A percentile compares a stretch with the other conserved stretches of the same genome.
These are phyloP conservation scores for Strombidium stylifer DNA, from an alignment of 73 alveolate species.

Conservation along the genomic window DNA sequence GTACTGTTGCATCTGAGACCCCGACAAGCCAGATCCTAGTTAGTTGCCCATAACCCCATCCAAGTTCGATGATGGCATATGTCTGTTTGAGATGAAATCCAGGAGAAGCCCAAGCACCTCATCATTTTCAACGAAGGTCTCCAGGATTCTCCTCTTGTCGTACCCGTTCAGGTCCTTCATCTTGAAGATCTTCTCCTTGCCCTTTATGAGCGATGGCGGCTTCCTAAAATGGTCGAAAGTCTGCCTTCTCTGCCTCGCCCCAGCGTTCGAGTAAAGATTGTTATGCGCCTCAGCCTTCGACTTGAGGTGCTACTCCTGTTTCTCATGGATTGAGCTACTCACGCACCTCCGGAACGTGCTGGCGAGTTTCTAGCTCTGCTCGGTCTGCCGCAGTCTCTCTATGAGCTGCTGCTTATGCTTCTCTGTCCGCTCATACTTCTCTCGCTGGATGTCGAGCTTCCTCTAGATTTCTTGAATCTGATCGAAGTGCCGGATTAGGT, in stretches of 20 bases:
- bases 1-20: too few relatives aligned
- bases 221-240: too few relatives aligned
- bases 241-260: not conserved
- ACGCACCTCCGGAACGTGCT: too few relatives aligned
- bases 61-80: too few relatives aligned
- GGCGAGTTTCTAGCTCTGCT: slow-evolving; percentile 10
- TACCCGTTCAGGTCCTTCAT: not conserved
- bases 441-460: not conserved
- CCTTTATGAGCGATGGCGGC: too few relatives aligned
- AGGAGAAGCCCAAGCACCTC: not conserved
- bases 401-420: slow-evolving; percentile 1
- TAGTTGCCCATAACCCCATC: too few relatives aligned
- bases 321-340: too few relatives aligned
- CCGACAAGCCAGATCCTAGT: too few relatives aligned
- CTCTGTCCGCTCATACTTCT: not conserved
- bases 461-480: not conserved
- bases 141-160: not conserved
- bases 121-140: not conserved
- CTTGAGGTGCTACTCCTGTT: too few relatives aligned
- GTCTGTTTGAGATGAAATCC: too few relatives aligned
- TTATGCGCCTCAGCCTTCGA: not conserved
- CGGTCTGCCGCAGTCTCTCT: slow-evolving; percentile 1
- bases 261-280: not conserved
- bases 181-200: too few relatives aligned
- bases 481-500: not conserved